These are phyloP conservation scores for Fraxinus angustifolia DNA, from an alignment of 305 asterid genomes.

Conservation along the genomic window DNA sequence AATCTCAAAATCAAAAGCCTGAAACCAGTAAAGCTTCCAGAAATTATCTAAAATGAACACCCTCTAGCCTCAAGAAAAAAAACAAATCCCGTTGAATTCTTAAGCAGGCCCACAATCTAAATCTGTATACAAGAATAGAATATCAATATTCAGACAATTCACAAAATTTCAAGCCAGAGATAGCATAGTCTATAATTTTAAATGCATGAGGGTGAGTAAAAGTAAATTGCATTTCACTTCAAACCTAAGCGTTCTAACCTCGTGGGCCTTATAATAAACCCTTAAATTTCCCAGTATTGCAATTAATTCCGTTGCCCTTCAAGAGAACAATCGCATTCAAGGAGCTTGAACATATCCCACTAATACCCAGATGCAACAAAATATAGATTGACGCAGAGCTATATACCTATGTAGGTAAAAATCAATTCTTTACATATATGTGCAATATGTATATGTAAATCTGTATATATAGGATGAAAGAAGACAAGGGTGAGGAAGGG, in stretches of 20 bases:
- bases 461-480: background rate
- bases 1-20: conserved; percentile 31
- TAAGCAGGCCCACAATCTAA: conserved; percentile 23
- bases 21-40: conserved; percentile 20
- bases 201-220: conserved; percentile 28
- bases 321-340: background rate
- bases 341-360: conserved; percentile 6
- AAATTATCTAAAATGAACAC: conserved; percentile 21
- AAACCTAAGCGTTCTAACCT: conserved; percentile 28
- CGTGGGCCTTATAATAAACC: conserved; percentile 32
- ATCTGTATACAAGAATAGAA: conserved; percentile 17
- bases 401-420: background rate
- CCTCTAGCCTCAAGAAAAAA: conserved; percentile 21
- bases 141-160: conserved; percentile 20
- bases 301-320: conserved; percentile 29
- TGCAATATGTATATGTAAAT: background rate
- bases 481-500: conserved; percentile 27
- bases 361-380: conserved; percentile 8
- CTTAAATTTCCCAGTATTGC: conserved; percentile 28
- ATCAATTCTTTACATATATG: conserved; percentile 6
- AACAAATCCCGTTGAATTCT: conserved; percentile 22
- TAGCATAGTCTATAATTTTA: conserved; percentile 28
- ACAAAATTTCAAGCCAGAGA: conserved; percentile 25
- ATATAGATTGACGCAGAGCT: background rate
- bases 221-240: conserved; percentile 30